Conservation (phyloP, 768 basidiomycete genomes). For the Brasilioporus rufonigricans region DNA sequence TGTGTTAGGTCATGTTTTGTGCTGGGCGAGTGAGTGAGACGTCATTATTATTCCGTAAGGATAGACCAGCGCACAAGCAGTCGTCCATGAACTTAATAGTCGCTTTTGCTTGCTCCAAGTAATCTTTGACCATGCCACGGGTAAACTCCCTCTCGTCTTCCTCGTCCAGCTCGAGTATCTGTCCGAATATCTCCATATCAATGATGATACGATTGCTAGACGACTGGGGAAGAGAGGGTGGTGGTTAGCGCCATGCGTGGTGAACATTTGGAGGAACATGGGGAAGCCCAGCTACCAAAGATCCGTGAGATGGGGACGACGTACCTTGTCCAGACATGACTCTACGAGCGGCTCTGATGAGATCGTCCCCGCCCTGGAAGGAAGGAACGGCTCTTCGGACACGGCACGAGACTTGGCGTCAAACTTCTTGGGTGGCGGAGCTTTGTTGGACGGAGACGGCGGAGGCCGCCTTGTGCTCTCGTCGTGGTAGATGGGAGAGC, state of each 20-base stretch:
- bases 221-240: constrained; percentile 6
- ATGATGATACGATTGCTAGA: constrained; percentile 42
- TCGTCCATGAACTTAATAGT: constrained; percentile 81
- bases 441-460: constrained; percentile 34
- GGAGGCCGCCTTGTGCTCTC: constrained; percentile 29
- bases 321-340: constrained; percentile 30
- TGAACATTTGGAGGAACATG: neutral
- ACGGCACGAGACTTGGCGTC: constrained; percentile 31
- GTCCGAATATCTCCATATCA: constrained; percentile 77
- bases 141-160: constrained; percentile 76
- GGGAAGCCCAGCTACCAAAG: neutral
- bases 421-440: constrained; percentile 29
- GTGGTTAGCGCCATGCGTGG: constrained; percentile 9
- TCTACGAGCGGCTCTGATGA: constrained; percentile 16
- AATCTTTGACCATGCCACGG: constrained; percentile 71
- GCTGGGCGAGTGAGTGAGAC: constrained; percentile 38
- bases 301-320: constrained; percentile 2
- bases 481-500: constrained; percentile 30
- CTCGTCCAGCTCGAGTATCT: constrained; percentile 91
- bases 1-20: constrained; percentile 51
- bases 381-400: constrained; percentile 25
- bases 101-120: constrained; percentile 72
- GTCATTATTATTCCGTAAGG: constrained; percentile 9
- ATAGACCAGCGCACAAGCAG: constrained; percentile 60
- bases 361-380: constrained; percentile 5